Percentiles rank a stretch among this genome's conserved stretches.
Conservation (phyloP, 176 grass and related monocot species). For the Rhipidocladum racemiflorum region DNA sequence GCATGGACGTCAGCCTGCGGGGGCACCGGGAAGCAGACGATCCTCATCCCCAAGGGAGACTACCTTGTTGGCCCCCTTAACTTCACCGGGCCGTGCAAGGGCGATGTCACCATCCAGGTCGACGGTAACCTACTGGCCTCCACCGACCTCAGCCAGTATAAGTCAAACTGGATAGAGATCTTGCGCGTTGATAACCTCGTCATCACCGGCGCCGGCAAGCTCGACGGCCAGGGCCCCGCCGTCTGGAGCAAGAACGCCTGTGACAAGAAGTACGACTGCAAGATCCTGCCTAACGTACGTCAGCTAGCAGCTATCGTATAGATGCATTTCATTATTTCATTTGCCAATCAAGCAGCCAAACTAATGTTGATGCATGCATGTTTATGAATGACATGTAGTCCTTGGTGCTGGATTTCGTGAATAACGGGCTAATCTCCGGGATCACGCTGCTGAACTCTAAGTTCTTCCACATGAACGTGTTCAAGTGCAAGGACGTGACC, state of each 20-base stretch:
- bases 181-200: conserved; percentile 33
- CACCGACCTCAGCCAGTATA: conserved; percentile 37
- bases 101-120: conserved; percentile 34
- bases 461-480: conserved; percentile 51
- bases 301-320: neutral
- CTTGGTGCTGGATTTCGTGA: conserved; percentile 45
- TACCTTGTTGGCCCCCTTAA: conserved; percentile 38
- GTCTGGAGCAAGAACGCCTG: conserved; percentile 57
- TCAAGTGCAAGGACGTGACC: conserved; percentile 20
- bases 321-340: neutral
- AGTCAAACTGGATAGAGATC: conserved; percentile 55
- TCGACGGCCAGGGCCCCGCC: conserved; percentile 53
- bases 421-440: conserved; percentile 19
- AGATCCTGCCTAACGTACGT: conserved; percentile 55
- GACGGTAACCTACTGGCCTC: conserved; percentile 45
- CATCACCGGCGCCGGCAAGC: conserved; percentile 38
- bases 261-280: conserved; percentile 45
- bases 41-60: conserved; percentile 45
- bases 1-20: conserved; percentile 46
- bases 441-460: conserved; percentile 41
- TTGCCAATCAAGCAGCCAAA: too few species aligned
- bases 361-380: neutral
- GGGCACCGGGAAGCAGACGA: conserved; percentile 19
- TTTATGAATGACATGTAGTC: conserved; percentile 4
- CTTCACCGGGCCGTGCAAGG: conserved; percentile 58